These are phyloP conservation scores for Cubamyces sp. DNA, from an alignment of 768 basidiomycete species.

Conservation along the genomic window DNA sequence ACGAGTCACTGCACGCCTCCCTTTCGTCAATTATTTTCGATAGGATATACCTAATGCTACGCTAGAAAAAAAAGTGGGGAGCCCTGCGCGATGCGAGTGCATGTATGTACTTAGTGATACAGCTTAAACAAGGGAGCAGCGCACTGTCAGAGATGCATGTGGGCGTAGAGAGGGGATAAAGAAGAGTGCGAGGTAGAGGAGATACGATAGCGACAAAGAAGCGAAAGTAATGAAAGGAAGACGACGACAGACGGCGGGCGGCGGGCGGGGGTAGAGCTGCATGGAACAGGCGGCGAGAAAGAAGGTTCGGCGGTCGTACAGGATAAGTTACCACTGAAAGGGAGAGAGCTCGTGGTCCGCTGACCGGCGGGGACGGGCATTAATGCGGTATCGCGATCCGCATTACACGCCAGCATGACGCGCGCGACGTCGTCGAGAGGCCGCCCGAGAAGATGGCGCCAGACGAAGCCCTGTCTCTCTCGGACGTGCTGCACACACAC, in stretches of 20 bases:
- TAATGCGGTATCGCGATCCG: constrained; percentile 12
- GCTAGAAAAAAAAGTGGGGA: constrained; percentile 10
- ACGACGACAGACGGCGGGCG: background rate
- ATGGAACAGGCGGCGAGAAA: background rate
- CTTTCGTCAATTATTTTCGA: constrained; percentile 19
- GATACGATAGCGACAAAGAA: constrained; percentile 1
- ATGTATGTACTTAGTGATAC: constrained; percentile 28
- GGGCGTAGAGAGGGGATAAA: background rate
- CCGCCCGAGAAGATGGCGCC: constrained; percentile 22
- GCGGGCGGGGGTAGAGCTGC: constrained; percentile 12
- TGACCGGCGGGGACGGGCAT: constrained; percentile 20
- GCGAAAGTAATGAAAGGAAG: background rate
- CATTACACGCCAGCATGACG: constrained; percentile 5
- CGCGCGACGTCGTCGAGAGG: constrained; percentile 11
- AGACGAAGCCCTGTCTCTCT: background rate
- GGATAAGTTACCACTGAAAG: constrained; percentile 17
- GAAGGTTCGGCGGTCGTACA: constrained; percentile 3
- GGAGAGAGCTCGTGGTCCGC: constrained; percentile 1
- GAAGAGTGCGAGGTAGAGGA: background rate
- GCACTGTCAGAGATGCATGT: background rate
- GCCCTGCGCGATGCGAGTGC: background rate
- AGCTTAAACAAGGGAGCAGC: constrained; percentile 4
- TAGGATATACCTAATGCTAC: constrained; percentile 21
- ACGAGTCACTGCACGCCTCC: background rate
- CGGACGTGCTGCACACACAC: constrained; percentile 4